A percentile compares a stretch with the other conserved stretches of the same genome.
phyloP scores from a whole-genome alignment of 2,329 filamentous ascomycete genomes.

The Fulvia fulva region DNA sequence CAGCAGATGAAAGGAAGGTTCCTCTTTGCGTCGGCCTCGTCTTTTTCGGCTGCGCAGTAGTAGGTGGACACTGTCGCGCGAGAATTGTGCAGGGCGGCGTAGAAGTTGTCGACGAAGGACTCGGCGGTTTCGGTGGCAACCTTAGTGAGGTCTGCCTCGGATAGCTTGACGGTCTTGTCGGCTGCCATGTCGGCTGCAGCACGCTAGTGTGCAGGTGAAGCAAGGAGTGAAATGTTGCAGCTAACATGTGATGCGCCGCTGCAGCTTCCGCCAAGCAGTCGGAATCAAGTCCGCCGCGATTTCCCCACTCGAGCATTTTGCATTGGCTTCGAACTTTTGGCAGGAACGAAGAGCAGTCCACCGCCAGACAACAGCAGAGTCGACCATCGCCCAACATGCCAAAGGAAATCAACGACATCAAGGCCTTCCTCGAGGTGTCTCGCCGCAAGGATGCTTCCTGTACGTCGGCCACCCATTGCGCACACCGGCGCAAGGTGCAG shows the following conservation, averaged over 20 bases:
- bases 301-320: not conserved
- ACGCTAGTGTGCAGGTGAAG: not conserved
- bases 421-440: slow-evolving; percentile 99
- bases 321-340: not conserved
- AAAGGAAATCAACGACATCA: slow-evolving; percentile 97
- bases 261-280: slow-evolving; percentile 1
- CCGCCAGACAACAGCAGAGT: slow-evolving; percentile 12
- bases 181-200: slow-evolving; percentile 1
- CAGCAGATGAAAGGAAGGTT: slow-evolving; percentile 65
- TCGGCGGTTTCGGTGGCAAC: slow-evolving; percentile 57
- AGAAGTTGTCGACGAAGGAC: slow-evolving; percentile 69
- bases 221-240: not conserved
- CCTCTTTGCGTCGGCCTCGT: slow-evolving; percentile 50
- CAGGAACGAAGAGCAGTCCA: not conserved
- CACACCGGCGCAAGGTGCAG: not conserved
- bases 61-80: slow-evolving; percentile 59
- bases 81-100: slow-evolving; percentile 63
- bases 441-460: slow-evolving; percentile 98
- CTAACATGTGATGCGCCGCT: not conserved
- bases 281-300: not conserved
- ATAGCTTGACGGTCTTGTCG: slow-evolving; percentile 24
- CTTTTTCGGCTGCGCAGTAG: slow-evolving; percentile 55
- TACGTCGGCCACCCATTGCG: slow-evolving; percentile 54
- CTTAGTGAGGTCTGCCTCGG: slow-evolving; percentile 29
- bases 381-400: slow-evolving; percentile 72